These are phyloP conservation scores for Thuja plicata DNA, from an alignment of 83 land plant species.

Conservation along the genomic window DNA sequence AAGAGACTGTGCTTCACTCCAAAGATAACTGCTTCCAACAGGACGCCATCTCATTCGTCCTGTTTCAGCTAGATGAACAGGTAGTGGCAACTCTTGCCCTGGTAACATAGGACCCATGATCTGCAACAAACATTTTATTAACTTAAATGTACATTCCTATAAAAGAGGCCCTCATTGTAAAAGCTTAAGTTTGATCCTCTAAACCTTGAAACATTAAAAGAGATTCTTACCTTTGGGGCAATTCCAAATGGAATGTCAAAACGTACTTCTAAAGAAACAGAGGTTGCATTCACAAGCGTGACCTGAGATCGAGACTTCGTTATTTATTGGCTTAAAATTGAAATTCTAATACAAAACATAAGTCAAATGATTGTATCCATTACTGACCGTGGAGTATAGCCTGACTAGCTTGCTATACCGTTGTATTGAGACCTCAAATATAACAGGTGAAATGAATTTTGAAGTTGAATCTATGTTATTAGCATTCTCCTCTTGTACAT, in stretches of 20 bases:
- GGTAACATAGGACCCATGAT: constrained; percentile 87
- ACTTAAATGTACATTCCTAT: neutral
- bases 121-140: constrained; percentile 38
- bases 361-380: neutral
- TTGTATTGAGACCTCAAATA: constrained; percentile 89
- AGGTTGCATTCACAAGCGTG: constrained; percentile 71
- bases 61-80: constrained; percentile 91
- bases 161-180: neutral
- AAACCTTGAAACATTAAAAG: neutral
- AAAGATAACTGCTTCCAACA: constrained; percentile 59
- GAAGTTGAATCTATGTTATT: constrained; percentile 11
- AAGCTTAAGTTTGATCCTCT: neutral
- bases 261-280: constrained; percentile 84
- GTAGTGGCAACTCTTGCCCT: constrained; percentile 82
- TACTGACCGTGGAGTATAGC: constrained; percentile 84
- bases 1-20: constrained; percentile 93
- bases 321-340: neutral
- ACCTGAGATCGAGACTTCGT: constrained; percentile 51
- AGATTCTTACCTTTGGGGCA: constrained; percentile 80
- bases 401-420: constrained; percentile 82
- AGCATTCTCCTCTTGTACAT: constrained; percentile 17
- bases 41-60: constrained; percentile 95
- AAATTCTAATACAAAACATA: neutral
- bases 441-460: constrained; percentile 72
- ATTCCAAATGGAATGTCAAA: constrained; percentile 98